These are phyloP conservation scores for Crithidia mellificae DNA, from an alignment of 208 protist species.

Conservation along the genomic window DNA sequence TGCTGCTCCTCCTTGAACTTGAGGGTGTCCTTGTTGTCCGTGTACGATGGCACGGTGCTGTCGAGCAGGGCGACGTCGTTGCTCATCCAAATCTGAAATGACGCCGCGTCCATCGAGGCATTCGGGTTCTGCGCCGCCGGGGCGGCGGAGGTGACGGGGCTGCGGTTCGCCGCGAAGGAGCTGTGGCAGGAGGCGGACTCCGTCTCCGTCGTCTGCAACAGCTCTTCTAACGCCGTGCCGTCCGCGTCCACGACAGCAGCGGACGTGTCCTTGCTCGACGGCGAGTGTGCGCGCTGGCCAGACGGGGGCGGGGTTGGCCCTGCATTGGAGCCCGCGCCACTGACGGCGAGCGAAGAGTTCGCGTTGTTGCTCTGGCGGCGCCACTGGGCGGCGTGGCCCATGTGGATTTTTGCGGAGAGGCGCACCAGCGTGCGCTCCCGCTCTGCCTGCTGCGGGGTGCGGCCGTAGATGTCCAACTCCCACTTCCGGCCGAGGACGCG, in stretches of 20 bases:
- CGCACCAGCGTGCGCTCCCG: slow-evolving; percentile 28
- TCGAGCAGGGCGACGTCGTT: slow-evolving; percentile 47
- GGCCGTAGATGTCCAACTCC: slow-evolving; percentile 70
- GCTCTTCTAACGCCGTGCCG: neutral
- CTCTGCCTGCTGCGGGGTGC: slow-evolving; percentile 76
- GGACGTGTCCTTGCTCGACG: slow-evolving; percentile 9
- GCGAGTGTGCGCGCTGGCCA: slow-evolving; percentile 1
- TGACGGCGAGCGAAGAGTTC: slow-evolving; percentile 13
- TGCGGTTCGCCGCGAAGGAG: slow-evolving; percentile 12
- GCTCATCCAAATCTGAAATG: slow-evolving; percentile 31
- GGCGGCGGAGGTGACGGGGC: slow-evolving; percentile 2
- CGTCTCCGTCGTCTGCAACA: slow-evolving; percentile 7
- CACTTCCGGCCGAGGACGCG: slow-evolving; percentile 68
- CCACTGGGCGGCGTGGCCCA: slow-evolving; percentile 26
- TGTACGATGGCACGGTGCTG: slow-evolving; percentile 46
- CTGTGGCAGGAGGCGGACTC: slow-evolving; percentile 16
- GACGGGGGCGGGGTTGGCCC: neutral
- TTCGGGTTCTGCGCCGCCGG: slow-evolving; percentile 8
- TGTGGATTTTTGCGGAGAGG: slow-evolving; percentile 42
- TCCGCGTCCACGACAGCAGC: slow-evolving; percentile 7
- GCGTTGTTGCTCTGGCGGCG: slow-evolving; percentile 14
- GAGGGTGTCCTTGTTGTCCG: slow-evolving; percentile 37
- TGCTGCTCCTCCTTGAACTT: slow-evolving; percentile 61
- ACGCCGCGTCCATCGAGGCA: slow-evolving; percentile 19
- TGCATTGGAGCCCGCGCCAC: neutral